Conservation (phyloP, 2,329 filamentous ascomycete genomes). For the Verticillium dahliae region DNA sequence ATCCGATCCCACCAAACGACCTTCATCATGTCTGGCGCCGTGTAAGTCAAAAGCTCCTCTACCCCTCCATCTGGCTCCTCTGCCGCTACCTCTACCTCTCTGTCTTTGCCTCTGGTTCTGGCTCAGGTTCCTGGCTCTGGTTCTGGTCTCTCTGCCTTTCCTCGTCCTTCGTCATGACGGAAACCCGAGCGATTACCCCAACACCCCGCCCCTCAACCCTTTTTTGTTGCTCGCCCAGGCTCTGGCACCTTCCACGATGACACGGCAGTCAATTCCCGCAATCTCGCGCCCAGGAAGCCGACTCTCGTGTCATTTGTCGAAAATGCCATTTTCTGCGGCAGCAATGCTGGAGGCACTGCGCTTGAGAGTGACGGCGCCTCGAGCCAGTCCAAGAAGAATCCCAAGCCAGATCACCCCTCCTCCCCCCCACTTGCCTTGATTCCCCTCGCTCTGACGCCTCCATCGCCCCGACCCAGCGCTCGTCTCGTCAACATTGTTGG, state of each 20-base stretch:
- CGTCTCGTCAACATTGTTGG: conserved; percentile 59
- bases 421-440: not conserved
- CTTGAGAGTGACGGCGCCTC: not conserved
- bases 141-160: not conserved
- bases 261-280: conserved; percentile 26
- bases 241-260: conserved; percentile 15
- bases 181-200: conserved; percentile 23
- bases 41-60: conserved; percentile 46
- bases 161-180: not conserved
- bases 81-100: conserved; percentile 1
- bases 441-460: conserved; percentile 21
- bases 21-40: conserved; percentile 57
- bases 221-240: conserved; percentile 8
- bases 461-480: conserved; percentile 44
- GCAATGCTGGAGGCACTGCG: not conserved
- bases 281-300: not conserved
- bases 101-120: not conserved
- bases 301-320: not conserved
- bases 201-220: conserved; percentile 27
- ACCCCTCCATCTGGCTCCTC: conserved; percentile 16
- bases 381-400: not conserved
- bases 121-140: not conserved
- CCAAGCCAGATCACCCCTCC: not conserved
- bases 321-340: not conserved
- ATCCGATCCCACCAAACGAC: conserved; percentile 5